A percentile compares a stretch with the other conserved stretches of the same genome.
These are phyloP conservation scores for Graphilbum fragrans DNA, from an alignment of 2,329 filamentous ascomycete genomes.

Conservation along the genomic window DNA sequence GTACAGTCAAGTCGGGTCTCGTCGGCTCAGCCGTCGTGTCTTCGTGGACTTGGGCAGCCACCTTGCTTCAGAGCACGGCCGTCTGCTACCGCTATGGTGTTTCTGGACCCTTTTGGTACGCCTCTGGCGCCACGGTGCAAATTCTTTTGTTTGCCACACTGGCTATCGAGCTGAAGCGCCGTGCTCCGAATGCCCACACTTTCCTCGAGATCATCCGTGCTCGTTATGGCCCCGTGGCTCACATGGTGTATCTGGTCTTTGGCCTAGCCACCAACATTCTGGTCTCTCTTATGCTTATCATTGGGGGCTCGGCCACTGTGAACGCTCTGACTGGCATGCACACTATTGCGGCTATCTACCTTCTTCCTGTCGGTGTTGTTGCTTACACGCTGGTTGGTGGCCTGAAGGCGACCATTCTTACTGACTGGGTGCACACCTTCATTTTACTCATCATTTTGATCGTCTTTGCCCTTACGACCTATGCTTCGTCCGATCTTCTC, in stretches of 20 bases:
- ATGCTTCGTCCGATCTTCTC: conserved; percentile 58
- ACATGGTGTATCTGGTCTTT: conserved; percentile 72
- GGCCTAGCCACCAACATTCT: conserved; percentile 76
- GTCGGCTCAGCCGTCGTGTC: conserved; percentile 85
- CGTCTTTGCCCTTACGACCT: conserved; percentile 71
- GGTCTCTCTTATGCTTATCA: conserved; percentile 80
- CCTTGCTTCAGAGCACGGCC: conserved; percentile 64
- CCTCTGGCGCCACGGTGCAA: conserved; percentile 66
- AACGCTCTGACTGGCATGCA: conserved; percentile 59
- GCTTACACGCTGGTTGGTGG: conserved; percentile 68
- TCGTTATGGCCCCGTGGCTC: conserved; percentile 59
- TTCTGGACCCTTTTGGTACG: conserved; percentile 49
- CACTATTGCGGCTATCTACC: conserved; percentile 71
- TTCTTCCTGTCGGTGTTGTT: conserved; percentile 70
- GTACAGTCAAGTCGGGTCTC: conserved; percentile 79
- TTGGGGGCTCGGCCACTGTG: conserved; percentile 69
- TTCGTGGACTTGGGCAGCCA: conserved; percentile 88
- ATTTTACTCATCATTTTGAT: conserved; percentile 76
- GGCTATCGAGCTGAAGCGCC: conserved; percentile 78
- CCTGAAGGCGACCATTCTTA: conserved; percentile 79
- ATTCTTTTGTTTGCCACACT: conserved; percentile 84
- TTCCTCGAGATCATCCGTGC: conserved; percentile 76
- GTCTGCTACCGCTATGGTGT: conserved; percentile 73
- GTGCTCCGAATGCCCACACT: conserved; percentile 76
- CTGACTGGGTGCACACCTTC: conserved; percentile 80